Conservation (phyloP, 2,329 filamentous ascomycete species). For the Colletotrichum godetiae region DNA sequence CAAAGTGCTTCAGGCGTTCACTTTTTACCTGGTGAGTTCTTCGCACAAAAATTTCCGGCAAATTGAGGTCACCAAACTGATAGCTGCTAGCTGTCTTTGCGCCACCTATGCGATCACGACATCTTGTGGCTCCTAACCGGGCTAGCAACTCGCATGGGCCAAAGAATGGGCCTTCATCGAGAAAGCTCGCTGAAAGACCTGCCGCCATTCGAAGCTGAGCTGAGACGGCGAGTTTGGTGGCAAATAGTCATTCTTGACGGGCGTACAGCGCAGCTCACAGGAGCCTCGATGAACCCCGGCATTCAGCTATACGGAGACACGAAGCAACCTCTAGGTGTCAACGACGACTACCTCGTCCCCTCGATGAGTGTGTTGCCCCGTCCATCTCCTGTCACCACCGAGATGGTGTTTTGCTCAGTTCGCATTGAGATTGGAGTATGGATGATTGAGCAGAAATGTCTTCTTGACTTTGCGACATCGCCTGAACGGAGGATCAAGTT, state of each 20-base stretch:
- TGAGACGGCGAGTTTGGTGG: conserved; percentile 75
- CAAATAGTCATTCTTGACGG: conserved; percentile 69
- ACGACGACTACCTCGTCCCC: conserved; percentile 68
- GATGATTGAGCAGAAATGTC: conserved; percentile 17
- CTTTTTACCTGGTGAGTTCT: conserved; percentile 63
- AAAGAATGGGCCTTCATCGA: conserved; percentile 74
- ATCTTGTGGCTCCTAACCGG: conserved; percentile 72
- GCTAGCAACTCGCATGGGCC: conserved; percentile 70
- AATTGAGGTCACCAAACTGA: conserved; percentile 23
- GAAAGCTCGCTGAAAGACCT: conserved; percentile 68
- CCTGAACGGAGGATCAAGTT: not conserved
- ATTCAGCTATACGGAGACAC: conserved; percentile 50
- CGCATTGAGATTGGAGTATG: conserved; percentile 21
- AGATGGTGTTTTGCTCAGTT: conserved; percentile 27
- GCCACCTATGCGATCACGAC: conserved; percentile 68
- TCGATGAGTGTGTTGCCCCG: conserved; percentile 49
- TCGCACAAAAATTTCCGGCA: no score
- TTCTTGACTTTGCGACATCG: not conserved
- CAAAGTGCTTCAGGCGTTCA: conserved; percentile 66
- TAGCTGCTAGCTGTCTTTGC: conserved; percentile 59
- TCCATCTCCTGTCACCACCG: conserved; percentile 37
- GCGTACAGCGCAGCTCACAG: conserved; percentile 54
- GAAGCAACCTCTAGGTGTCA: conserved; percentile 65
- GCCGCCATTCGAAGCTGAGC: conserved; percentile 72
- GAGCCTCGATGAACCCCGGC: conserved; percentile 58